These are phyloP conservation scores for Chytridium lagenaria DNA, from an alignment of 371 early-diverging fungal genomes.

Conservation along the genomic window DNA sequence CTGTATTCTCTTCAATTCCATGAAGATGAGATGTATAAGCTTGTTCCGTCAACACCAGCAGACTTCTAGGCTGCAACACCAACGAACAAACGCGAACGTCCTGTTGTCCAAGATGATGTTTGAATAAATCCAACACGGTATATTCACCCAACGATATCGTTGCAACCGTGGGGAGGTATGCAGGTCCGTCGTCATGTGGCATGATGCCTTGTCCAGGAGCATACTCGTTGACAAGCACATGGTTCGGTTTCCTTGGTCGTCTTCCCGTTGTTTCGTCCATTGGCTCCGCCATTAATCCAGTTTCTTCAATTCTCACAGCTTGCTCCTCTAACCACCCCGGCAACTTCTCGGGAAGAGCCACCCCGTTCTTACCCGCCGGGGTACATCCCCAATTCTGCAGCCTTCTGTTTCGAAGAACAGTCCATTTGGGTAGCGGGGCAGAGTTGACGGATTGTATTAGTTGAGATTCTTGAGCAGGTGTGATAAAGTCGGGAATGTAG, in stretches of 20 bases:
- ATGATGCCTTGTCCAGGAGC: conserved; percentile 67
- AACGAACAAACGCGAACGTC: too few species aligned
- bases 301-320: conserved; percentile 32
- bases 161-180: conserved; percentile 62
- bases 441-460: conserved; percentile 48
- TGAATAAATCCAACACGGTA: conserved; percentile 58
- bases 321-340: conserved; percentile 54
- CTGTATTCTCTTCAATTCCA: conserved; percentile 58
- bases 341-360: conserved; percentile 33
- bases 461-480: conserved; percentile 17
- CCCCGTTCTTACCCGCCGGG: background rate
- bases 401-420: conserved; percentile 43
- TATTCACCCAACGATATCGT: conserved; percentile 61
- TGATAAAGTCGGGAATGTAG: conserved; percentile 43
- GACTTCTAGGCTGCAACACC: conserved; percentile 53
- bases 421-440: conserved; percentile 64
- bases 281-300: conserved; percentile 35
- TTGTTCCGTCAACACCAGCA: conserved; percentile 58
- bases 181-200: conserved; percentile 69
- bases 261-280: conserved; percentile 2
- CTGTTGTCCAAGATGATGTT: too few species aligned
- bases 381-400: conserved; percentile 42
- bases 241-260: conserved; percentile 44
- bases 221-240: conserved; percentile 65
- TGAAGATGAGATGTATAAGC: conserved; percentile 60